Base-by-base conservation (phyloP, 1,284 basidiomycete genomes). In the Marasmius sp. region DNA sequence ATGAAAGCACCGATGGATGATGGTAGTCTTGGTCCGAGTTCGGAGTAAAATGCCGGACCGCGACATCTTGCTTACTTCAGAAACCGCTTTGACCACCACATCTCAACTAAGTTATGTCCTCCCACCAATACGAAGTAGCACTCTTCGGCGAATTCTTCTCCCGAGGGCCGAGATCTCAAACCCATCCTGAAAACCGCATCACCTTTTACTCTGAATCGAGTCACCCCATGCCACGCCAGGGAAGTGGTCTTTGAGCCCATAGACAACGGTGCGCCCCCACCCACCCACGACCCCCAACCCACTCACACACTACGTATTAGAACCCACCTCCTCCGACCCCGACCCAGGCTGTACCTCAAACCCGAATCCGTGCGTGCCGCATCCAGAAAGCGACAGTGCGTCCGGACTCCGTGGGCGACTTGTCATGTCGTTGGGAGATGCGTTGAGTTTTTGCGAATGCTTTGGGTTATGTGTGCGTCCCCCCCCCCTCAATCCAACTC, bases 311-410 rank as follows among this genome's bases (percentile, higher is more conserved):
- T 45, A 6, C 5, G 39, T 6, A 45, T 45, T 45, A 45, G 43
- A 14, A 7, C 43, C 20, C 43, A 88, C 41, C 71, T 91, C 9
- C 71, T 92, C 27, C n/a, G n/a, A n/a, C n/a, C n/a, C n/a, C n/a
- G n/a, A n/a, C n/a, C n/a, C n/a, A n/a, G n/a, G n/a, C n/a, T n/a
- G 16, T 91, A 89, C 71, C 75, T 92, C 58, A 92, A 91, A 70
- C 89, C 91, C 51, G 91, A 93, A 72, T 87, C 87, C 47, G 84
- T 85, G 14, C 83, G 91, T 41, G 85, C 88, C 16, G n/a, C 88
- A 93, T 67, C 89, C 91, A 18, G 90, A 92, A 92, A 70, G 89
- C 91, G 2, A 93, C 91, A 2, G 91, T 93, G 55, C 81, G 91
- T 58, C 90, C n/a, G n/a, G n/a, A n/a, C n/a, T n/a, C n/a, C 91